phyloP scores from a whole-genome alignment of 2,329 filamentous ascomycete species.

The Cercospora nicotianae region DNA sequence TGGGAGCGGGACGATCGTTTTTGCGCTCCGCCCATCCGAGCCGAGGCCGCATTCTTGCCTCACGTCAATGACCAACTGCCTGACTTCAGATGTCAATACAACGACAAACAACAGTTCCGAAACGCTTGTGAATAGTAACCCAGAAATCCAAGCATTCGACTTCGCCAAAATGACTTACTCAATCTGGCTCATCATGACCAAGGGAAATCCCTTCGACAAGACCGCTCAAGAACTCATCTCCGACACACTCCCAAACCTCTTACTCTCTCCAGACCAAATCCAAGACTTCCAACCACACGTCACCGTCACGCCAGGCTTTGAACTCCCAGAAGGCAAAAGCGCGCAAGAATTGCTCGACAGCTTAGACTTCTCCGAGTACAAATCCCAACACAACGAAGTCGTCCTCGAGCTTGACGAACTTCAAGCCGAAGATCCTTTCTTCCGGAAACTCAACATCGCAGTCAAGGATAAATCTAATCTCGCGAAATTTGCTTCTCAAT shows the following conservation, averaged over 20 bases:
- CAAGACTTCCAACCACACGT: constrained; percentile 27
- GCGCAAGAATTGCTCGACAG: constrained; percentile 29
- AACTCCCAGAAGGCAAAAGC: constrained; percentile 14
- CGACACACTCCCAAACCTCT: constrained; percentile 26
- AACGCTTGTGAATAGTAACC: neutral
- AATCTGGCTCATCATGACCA: constrained; percentile 29
- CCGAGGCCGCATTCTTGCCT: constrained; percentile 2
- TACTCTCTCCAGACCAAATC: constrained; percentile 20
- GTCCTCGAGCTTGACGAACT: constrained; percentile 28
- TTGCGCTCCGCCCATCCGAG: constrained; percentile 6
- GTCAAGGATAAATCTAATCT: constrained; percentile 26
- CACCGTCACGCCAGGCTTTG: constrained; percentile 27
- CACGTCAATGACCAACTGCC: neutral
- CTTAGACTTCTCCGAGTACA: constrained; percentile 19
- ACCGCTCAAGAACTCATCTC: constrained; percentile 32
- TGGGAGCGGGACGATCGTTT: neutral
- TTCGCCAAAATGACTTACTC: constrained; percentile 18
- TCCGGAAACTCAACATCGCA: constrained; percentile 29
- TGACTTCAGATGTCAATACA: neutral
- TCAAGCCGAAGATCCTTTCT: constrained; percentile 28
- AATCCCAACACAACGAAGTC: constrained; percentile 27
- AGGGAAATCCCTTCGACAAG: constrained; percentile 26
- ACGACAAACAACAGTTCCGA: neutral
- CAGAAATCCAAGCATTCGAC: neutral
- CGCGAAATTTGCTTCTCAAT: constrained; percentile 16